Base-by-base conservation (phyloP, 352 stramenopile species). In the Phytophthora tubulina region DNA sequence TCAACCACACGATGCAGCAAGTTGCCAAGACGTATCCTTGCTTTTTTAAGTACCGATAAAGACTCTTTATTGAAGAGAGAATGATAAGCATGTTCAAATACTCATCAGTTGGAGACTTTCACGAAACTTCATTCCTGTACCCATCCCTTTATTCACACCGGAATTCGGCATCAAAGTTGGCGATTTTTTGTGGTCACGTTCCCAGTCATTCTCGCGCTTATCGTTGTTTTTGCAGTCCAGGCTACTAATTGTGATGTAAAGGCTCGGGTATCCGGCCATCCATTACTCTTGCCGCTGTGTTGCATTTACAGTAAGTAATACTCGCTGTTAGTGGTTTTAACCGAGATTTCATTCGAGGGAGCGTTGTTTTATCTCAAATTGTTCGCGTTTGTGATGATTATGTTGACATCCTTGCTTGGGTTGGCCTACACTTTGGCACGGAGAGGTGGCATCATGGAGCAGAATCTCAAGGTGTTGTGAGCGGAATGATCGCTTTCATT, bases 331-430 rank as follows among this genome's bases (percentile, higher is more conserved):
- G 55, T 83, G 10, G 17, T 53, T 2, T 31, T 72, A 11, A 81
- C 77, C 6, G 81, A 72, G 4, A 61, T n/a, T n/a, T 77, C 79
- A 0, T 89, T 84, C 46, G 79, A 86, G 36, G 68, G 81, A 13
- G 72, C 72, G 31, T 39, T 87, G 10, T 69, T 84, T 6, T 86
- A 87, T 45, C 81, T 86, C 73, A 85, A 84, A 36, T 50, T 84
- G 3, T 79, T 81, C n/a, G 74, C 66, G 2, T 55, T 80, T 30
- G 54, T 86, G 21, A 61, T 68, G 21, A 68, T 83, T 32, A 38
- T 83, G 32, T 59, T 84, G n/a, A 32, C 67, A 4, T 55, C 6
- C 0, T 44, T 87, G 27, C 79, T 87, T 45, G 79, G 67, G 0
- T 41, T 84, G 5, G 38, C 72, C 0, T 87, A 86, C 44, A 46